Evolutionary conservation across 331 rosid species (phyloP).

Genomic region (Malus hybrid): DNA sequence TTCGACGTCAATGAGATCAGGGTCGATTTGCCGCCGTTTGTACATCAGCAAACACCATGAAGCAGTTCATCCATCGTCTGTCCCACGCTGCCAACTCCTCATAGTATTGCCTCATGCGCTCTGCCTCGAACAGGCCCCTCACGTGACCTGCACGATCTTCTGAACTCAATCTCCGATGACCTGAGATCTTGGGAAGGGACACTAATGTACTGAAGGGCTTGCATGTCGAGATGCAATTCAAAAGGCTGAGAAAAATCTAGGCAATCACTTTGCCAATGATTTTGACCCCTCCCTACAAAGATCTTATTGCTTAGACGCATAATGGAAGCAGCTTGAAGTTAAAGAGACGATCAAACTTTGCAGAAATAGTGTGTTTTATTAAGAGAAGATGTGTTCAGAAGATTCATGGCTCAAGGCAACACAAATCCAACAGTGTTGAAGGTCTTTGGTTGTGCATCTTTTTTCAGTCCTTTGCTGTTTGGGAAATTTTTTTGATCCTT

Average conservation of each 20-base stretch:
- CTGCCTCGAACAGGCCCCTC: no score
- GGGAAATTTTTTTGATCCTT: conserved; percentile 91
- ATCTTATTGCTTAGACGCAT: conserved; percentile 83
- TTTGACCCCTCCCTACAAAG: conserved; percentile 56
- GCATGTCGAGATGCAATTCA: conserved; percentile 72
- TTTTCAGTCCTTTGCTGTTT: conserved; percentile 84
- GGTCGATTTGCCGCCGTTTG: no score
- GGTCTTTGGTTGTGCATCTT: conserved; percentile 73
- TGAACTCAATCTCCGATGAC: no score
- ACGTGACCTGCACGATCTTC: no score
- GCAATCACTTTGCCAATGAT: conserved; percentile 85
- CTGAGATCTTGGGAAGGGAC: no score
- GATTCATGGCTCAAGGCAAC: conserved; percentile 42
- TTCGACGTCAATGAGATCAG: no score
- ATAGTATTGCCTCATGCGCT: no score
- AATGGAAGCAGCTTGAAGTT: conserved; percentile 64
- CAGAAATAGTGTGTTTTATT: conserved; percentile 73
- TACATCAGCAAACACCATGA: no score
- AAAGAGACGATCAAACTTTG: conserved; percentile 52
- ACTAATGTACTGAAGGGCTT: conserved; percentile 48
- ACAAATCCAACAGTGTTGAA: conserved; percentile 32
- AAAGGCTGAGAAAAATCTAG: conserved; percentile 69
- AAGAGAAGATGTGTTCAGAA: conserved; percentile 76
- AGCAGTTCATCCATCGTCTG: no score
- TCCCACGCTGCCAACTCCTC: no score